Evolutionary conservation across 176 grass and related monocot species (phyloP).

Genomic region (Dendrocalamus sinicus): DNA sequence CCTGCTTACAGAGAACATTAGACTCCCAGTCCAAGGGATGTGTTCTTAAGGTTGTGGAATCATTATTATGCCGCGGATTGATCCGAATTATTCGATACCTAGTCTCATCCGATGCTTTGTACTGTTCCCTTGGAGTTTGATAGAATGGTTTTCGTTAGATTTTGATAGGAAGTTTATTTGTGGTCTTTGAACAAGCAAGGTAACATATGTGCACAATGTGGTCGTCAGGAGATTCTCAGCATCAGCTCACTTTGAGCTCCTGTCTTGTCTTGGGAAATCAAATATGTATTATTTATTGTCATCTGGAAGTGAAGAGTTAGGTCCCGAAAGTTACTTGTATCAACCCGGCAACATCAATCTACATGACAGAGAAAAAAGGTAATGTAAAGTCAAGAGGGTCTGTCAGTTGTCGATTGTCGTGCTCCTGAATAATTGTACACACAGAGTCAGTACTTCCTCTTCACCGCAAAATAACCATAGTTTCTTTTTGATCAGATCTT

Average conservation of each 20-base stretch:
- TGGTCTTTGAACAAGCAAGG: background rate
- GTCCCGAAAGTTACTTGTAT: background rate
- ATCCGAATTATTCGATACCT: background rate
- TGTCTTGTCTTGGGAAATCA: background rate
- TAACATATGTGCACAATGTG: background rate
- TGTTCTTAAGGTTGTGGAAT: background rate
- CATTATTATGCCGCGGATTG: background rate
- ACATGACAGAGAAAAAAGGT: background rate
- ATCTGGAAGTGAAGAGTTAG: background rate
- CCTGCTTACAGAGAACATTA: background rate
- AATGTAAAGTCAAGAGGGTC: slow-evolving; percentile 6
- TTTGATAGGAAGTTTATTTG: background rate
- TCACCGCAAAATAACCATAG: background rate
- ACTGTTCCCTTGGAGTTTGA: background rate
- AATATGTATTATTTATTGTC: background rate
- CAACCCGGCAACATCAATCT: background rate
- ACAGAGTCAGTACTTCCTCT: background rate
- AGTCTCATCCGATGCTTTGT: background rate
- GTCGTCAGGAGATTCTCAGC: background rate
- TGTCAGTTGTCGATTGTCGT: background rate
- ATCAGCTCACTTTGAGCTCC: background rate
- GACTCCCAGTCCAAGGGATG: too few species aligned
- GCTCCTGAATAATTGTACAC: background rate
- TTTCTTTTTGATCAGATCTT: slow-evolving; percentile 9
- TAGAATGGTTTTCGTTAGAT: background rate